Conservation (phyloP, 1,139 yeast genomes). For the Suzukiozyma palmioleophila region DNA sequence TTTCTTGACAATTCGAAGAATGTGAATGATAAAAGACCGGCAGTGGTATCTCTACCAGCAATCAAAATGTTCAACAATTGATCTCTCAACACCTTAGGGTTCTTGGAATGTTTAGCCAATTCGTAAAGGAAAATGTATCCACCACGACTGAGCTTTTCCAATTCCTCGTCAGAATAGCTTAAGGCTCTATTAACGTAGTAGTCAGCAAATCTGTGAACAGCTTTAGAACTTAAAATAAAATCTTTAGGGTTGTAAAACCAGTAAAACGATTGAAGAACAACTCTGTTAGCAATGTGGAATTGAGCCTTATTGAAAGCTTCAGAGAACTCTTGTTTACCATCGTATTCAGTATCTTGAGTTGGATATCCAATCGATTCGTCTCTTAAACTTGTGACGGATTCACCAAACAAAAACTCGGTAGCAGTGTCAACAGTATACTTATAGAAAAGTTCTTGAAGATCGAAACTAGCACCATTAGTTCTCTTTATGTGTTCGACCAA, state of each 20-base stretch:
- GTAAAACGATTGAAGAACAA: slow-evolving; percentile 25
- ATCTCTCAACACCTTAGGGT: slow-evolving; percentile 21
- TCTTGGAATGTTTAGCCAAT: slow-evolving; percentile 22
- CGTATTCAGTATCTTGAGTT: slow-evolving; percentile 13
- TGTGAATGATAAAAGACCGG: slow-evolving; percentile 22
- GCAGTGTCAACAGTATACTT: slow-evolving; percentile 38
- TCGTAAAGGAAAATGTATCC: slow-evolving; percentile 25
- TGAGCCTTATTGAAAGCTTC: slow-evolving; percentile 28
- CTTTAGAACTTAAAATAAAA: slow-evolving; percentile 17
- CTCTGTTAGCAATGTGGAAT: slow-evolving; percentile 24
- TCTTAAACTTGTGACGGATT: slow-evolving; percentile 26
- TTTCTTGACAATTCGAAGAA: slow-evolving; percentile 20
- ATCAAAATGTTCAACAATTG: slow-evolving; percentile 26
- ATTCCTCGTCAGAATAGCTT: slow-evolving; percentile 17
- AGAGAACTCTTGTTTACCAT: slow-evolving; percentile 20
- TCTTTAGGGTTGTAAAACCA: slow-evolving; percentile 19
- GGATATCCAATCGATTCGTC: slow-evolving; percentile 26
- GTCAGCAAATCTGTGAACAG: slow-evolving; percentile 27
- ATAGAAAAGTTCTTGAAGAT: slow-evolving; percentile 34
- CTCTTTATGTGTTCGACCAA: slow-evolving; percentile 28
- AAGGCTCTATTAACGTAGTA: slow-evolving; percentile 28
- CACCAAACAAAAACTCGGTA: slow-evolving; percentile 40
- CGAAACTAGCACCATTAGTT: slow-evolving; percentile 22
- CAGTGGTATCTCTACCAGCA: slow-evolving; percentile 30
- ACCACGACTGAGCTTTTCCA: slow-evolving; percentile 15